phyloP scores from a whole-genome alignment of 2,329 filamentous ascomycete species.

The Aspergillus novoparasiticus region DNA sequence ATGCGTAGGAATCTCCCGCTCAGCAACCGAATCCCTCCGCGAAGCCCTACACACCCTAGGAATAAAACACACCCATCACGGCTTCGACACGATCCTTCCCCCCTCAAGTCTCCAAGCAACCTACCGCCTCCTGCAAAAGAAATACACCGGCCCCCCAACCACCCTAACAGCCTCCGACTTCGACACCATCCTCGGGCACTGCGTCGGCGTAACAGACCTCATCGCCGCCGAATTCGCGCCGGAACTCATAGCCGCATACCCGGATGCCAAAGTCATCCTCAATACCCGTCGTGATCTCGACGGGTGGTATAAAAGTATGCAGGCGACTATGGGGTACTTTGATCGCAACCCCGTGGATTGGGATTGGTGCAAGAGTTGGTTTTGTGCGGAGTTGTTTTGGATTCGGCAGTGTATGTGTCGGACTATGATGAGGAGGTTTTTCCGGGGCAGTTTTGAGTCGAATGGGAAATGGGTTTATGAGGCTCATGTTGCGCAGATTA shows the following conservation, averaged over 20 bases:
- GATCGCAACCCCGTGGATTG: slow-evolving; percentile 16
- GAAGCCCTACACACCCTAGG: slow-evolving; percentile 27
- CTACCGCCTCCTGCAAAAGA: slow-evolving; percentile 17
- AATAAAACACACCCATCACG: slow-evolving; percentile 23
- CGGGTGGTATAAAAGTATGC: slow-evolving; percentile 21
- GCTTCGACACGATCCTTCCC: slow-evolving; percentile 14
- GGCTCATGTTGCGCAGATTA: slow-evolving; percentile 15
- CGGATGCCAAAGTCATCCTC: slow-evolving; percentile 27
- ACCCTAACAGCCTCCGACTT: slow-evolving; percentile 25
- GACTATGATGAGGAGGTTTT: slow-evolving; percentile 20
- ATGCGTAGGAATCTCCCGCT: slow-evolving; percentile 25
- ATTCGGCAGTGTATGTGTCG: slow-evolving; percentile 20
- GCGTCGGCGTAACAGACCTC: slow-evolving; percentile 35
- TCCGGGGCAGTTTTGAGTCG: slow-evolving; percentile 12
- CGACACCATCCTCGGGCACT: slow-evolving; percentile 34
- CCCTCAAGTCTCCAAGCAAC: slow-evolving; percentile 6
- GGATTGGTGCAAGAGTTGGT: slow-evolving; percentile 20
- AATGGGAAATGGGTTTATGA: slow-evolving; percentile 15
- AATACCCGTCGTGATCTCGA: slow-evolving; percentile 20
- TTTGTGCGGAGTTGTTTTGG: slow-evolving; percentile 24
- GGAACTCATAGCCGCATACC: slow-evolving; percentile 40
- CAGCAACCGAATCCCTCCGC: slow-evolving; percentile 28
- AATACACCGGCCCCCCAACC: slow-evolving; percentile 10
- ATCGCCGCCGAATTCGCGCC: slow-evolving; percentile 34
- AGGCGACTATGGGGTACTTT: slow-evolving; percentile 21